phyloP scores from a whole-genome alignment of 208 protist species.

The Naegleria gruberi region DNA sequence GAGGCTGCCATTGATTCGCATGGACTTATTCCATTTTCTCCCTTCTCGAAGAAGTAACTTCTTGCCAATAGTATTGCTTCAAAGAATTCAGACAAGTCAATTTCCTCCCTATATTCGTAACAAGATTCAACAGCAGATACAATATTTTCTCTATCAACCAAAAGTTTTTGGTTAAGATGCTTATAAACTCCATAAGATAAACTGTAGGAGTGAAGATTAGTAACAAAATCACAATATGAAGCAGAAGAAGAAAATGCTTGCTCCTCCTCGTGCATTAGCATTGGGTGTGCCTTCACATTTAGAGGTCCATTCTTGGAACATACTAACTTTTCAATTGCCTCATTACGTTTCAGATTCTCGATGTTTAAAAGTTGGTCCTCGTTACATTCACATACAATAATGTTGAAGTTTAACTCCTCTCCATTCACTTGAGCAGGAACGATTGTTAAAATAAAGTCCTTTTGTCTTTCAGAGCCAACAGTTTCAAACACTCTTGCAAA shows the following conservation, averaged over 20 bases:
- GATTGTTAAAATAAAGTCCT: background rate
- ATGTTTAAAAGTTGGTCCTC: background rate
- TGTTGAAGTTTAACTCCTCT: background rate
- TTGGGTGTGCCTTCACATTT: background rate
- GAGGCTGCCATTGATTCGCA: background rate
- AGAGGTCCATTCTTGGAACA: background rate
- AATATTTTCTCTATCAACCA: background rate
- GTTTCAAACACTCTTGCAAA: background rate
- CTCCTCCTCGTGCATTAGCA: background rate
- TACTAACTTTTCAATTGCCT: background rate
- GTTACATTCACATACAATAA: background rate
- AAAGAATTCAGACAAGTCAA: slow-evolving; percentile 12
- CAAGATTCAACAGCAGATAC: background rate
- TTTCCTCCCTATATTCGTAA: slow-evolving; percentile 1
- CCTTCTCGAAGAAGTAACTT: background rate
- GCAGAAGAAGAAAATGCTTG: background rate
- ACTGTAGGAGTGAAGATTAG: background rate
- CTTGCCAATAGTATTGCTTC: background rate
- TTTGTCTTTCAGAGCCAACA: background rate
- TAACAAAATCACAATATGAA: background rate
- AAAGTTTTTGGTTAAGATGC: background rate
- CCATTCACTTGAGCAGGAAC: background rate
- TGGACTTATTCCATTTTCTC: background rate
- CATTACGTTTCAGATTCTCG: background rate
- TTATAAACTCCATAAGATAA: slow-evolving; percentile 16